Evolutionary conservation across 108 stramenopile genomes (phyloP), one percentile per base, ranked within the genome.

Genomic region (Schizochytrium sp.): DNA sequence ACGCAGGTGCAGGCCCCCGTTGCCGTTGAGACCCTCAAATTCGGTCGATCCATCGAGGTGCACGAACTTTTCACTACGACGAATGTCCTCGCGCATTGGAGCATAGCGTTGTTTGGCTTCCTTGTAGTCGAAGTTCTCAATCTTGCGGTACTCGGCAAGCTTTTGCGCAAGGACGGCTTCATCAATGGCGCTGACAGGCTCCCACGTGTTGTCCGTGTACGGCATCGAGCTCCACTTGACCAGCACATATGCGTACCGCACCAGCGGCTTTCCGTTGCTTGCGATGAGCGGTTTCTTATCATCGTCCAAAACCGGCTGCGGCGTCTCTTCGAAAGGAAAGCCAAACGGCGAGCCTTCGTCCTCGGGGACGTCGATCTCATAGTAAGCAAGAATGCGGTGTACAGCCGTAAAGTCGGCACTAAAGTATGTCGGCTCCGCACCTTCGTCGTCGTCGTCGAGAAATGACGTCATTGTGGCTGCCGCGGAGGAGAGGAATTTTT

Each of bases 1-100:
- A 16, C 98, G 93, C 29, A 98, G 92, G 18, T 90, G 51, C 72
- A 91, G 34, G 10, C 48, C 89, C 10, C 58, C 89, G 44, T 89
- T 58, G 28, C 72, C 89, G 83, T 21, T 25, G 19, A 41, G 34
- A 10, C 88, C 90, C 12, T 83, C 87, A 5, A 87, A 72, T 5
- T 41, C 59, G 48, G 90, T 83, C 12, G 28, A 19, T 10, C n/a
- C 71, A 48, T 90, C 87, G 43, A 89, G 60, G 25, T 89, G 25
- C 19, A 28, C 51, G 41, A 87, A 87, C 28, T 25, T 43, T 47
- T 21, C n/a, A 45, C 51, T 83, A 16, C 4, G 45, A 16, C 45
- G 48, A 12, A 83, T 18, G 8, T 83, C 4, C 51, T 83, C 19
- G 76, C 51, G 48, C 76, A 83, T 47, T 1, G 76, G 76, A 55